Evolutionary conservation across 139 green algal species (phyloP).

Genomic region (Tetradesmus obliquus): DNA sequence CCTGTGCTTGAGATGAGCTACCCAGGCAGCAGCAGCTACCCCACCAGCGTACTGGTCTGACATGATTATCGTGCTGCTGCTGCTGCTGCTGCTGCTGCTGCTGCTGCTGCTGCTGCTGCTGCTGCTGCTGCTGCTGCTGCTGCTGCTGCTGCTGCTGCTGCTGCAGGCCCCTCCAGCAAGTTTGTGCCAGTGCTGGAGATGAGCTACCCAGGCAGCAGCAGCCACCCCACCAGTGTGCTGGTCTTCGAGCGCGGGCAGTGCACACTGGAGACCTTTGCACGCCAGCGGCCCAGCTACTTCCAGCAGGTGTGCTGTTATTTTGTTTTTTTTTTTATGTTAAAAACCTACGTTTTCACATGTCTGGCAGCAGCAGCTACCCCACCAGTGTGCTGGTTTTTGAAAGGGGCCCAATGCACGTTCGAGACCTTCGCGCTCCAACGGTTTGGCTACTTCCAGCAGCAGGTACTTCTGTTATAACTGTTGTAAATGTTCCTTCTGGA

Average conservation of each 20-base stretch:
- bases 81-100: not conserved
- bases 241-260: conserved; percentile 21
- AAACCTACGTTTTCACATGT: not conserved
- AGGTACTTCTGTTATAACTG: not conserved
- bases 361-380: not conserved
- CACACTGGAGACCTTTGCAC: conserved; percentile 13
- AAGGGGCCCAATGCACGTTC: not conserved
- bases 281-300: conserved; percentile 10
- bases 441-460: conserved; percentile 8
- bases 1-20: conserved; percentile 2
- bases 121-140: not conserved
- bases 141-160: not conserved
- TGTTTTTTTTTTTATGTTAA: not conserved
- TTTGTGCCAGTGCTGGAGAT: conserved; percentile 16
- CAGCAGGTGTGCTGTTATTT: conserved; percentile 5
- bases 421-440: not conserved
- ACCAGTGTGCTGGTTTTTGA: conserved; percentile 17
- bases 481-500: not conserved
- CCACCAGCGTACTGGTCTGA: not conserved
- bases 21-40: not conserved
- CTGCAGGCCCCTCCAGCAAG: not conserved
- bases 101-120: not conserved
- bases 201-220: not conserved
- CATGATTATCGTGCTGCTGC: not conserved
- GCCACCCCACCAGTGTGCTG: not conserved